Evolutionary conservation across 1,284 basidiomycete genomes (phyloP).

Genomic region (Austropuccinia psidii): DNA sequence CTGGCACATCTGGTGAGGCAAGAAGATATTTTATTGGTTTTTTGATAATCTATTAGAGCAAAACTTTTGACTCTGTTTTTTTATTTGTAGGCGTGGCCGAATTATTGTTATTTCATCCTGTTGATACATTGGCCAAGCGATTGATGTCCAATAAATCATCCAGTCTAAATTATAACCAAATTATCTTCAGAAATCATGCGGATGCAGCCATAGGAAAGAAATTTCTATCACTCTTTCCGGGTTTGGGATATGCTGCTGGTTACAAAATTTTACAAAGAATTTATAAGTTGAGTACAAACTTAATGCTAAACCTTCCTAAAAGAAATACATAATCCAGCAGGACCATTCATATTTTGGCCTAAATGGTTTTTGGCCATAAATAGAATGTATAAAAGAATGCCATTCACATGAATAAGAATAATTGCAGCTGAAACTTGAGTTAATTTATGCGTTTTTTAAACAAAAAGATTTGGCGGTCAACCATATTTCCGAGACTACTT

Average conservation of each 20-base stretch:
- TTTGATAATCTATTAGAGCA: slow-evolving; percentile 57
- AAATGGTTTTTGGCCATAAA: no score
- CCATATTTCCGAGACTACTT: slow-evolving; percentile 95
- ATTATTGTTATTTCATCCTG: slow-evolving; percentile 53
- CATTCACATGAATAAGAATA: no score
- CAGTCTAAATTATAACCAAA: slow-evolving; percentile 42
- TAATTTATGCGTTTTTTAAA: no score
- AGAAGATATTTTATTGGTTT: slow-evolving; percentile 59
- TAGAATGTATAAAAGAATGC: no score
- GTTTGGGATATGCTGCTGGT: slow-evolving; percentile 92
- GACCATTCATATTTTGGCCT: no score
- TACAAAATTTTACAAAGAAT: slow-evolving; percentile 63
- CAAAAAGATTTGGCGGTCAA: slow-evolving; percentile 95
- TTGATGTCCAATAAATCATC: slow-evolving; percentile 74
- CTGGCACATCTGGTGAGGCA: slow-evolving; percentile 87
- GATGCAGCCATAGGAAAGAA: slow-evolving; percentile 56
- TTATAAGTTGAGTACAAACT: slow-evolving; percentile 26
- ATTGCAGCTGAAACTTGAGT: no score
- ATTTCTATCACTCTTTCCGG: slow-evolving; percentile 87
- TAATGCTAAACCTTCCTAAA: no score
- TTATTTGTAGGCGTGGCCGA: slow-evolving; percentile 68
- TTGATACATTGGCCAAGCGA: slow-evolving; percentile 79
- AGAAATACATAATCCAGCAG: no score
- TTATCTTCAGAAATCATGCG: slow-evolving; percentile 84
- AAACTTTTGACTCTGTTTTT: slow-evolving; percentile 54